Percentiles rank a stretch among this genome's conserved stretches.
Conservation (phyloP, 2,329 filamentous ascomycete genomes). For the Thelonectria blattea region DNA sequence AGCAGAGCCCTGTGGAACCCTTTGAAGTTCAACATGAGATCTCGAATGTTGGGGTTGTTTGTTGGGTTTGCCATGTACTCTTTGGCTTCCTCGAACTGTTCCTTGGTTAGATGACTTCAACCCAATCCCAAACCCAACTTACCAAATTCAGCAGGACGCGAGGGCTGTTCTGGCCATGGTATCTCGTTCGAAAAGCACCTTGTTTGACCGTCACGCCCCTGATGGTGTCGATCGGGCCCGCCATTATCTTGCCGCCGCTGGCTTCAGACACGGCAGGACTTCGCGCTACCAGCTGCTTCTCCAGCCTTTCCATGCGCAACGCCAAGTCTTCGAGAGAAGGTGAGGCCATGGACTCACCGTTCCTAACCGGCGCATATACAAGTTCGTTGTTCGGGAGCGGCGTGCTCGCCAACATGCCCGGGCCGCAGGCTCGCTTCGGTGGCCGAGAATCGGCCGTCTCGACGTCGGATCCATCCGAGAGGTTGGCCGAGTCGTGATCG, state of each 20-base stretch:
- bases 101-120: not conserved
- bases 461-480: slow-evolving; percentile 57
- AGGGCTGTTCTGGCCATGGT: slow-evolving; percentile 60
- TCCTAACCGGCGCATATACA: slow-evolving; percentile 37
- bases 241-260: slow-evolving; percentile 41
- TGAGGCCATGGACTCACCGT: slow-evolving; percentile 42
- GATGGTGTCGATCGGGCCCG: slow-evolving; percentile 53
- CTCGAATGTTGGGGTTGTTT: slow-evolving; percentile 48
- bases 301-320: slow-evolving; percentile 59
- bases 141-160: slow-evolving; percentile 61
- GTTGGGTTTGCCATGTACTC: slow-evolving; percentile 54
- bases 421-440: slow-evolving; percentile 46
- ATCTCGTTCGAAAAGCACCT: slow-evolving; percentile 54
- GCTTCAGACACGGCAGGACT: slow-evolving; percentile 48
- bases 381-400: slow-evolving; percentile 35
- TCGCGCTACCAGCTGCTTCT: slow-evolving; percentile 54
- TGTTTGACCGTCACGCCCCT: slow-evolving; percentile 57
- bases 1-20: slow-evolving; percentile 56
- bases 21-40: slow-evolving; percentile 53
- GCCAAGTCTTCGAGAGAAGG: slow-evolving; percentile 55
- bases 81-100: slow-evolving; percentile 60
- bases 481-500: slow-evolving; percentile 53
- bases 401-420: slow-evolving; percentile 33
- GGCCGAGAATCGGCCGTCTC: slow-evolving; percentile 46
- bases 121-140: slow-evolving; percentile 31